Evolutionary conservation across 2,329 filamentous ascomycete species (phyloP).

Genomic region (Helminthosporium solani): DNA sequence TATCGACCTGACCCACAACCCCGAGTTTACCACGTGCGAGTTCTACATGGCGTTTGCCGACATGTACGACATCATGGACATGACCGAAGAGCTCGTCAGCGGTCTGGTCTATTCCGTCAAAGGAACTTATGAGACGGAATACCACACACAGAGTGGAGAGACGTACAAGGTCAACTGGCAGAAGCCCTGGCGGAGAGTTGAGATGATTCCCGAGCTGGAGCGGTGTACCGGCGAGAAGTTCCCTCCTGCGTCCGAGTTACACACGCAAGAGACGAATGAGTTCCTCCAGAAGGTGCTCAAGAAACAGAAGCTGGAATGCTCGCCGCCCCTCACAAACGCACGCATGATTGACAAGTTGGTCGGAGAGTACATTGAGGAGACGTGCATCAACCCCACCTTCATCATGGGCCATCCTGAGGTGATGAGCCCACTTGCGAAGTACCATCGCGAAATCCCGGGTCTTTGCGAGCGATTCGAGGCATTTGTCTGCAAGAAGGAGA

Average conservation of each 20-base stretch:
- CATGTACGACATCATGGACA: constrained; percentile 82
- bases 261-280: constrained; percentile 83
- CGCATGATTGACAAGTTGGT: constrained; percentile 92
- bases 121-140: constrained; percentile 80
- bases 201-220: constrained; percentile 91
- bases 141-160: constrained; percentile 83
- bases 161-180: constrained; percentile 94
- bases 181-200: constrained; percentile 85
- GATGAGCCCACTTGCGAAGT: constrained; percentile 97
- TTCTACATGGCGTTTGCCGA: constrained; percentile 79
- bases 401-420: constrained; percentile 77
- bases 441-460: constrained; percentile 61
- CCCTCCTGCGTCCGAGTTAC: constrained; percentile 75
- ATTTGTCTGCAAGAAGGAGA: constrained; percentile 97
- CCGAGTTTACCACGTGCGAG: constrained; percentile 95
- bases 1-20: constrained; percentile 92
- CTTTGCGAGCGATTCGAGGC: constrained; percentile 94
- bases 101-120: constrained; percentile 85
- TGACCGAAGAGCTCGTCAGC: constrained; percentile 91
- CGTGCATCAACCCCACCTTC: constrained; percentile 89
- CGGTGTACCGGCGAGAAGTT: constrained; percentile 90
- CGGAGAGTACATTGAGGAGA: constrained; percentile 93
- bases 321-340: constrained; percentile 86
- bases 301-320: constrained; percentile 89
- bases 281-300: constrained; percentile 76